Evolutionary conservation across 1,284 basidiomycete species (phyloP), one percentile per base, ranked within the genome.

Genomic region (Trametes sp.): DNA sequence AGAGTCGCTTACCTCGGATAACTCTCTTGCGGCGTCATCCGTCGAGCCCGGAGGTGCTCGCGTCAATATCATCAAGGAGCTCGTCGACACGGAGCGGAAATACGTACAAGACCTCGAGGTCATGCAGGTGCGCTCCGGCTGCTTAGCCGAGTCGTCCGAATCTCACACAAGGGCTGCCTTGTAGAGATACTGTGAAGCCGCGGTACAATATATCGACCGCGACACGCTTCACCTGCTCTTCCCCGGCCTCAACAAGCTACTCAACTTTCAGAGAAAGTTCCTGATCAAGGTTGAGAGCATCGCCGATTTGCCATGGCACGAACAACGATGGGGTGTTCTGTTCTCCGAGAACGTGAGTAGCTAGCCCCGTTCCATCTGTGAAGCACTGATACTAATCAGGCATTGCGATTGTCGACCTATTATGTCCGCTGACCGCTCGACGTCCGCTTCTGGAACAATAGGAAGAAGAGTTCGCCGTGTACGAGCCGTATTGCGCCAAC

Each of bases 21-120:
- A 28, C 72, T 59, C 64, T 13, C 65, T 53, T 9, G 54, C 52
- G 36, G 59, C 49, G 36, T 24, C 80, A 11, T 74, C 75, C 33
- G 61, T 73, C 7, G 66, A 80, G 36, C 78, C 87, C 19, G 75
- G 81, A 31, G 87, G 82, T 70, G 65, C 70, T 41, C 66, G 70
- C 26, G 64, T 61, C 84, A 90, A 94, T 69, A 92, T 95, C 66
- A 86, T 95, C 59, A 85, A 86, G 68, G 96, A 98, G 77, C 88
- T 97, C 69, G 87, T 98, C 54, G 93, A 95, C 74, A 96, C 94
- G 4, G 98, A 99, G 77, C 89, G 97, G 57, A 98, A 98, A 80
- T 99, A 97, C 77, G 97, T 99, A 19, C 94, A 97, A 77, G 97
- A 99, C 79, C 82, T 99, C 60, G 98, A 99, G 77, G 90, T 96